Evolutionary conservation across 1,284 basidiomycete species (phyloP).

Genomic region (Irpex lacteus): DNA sequence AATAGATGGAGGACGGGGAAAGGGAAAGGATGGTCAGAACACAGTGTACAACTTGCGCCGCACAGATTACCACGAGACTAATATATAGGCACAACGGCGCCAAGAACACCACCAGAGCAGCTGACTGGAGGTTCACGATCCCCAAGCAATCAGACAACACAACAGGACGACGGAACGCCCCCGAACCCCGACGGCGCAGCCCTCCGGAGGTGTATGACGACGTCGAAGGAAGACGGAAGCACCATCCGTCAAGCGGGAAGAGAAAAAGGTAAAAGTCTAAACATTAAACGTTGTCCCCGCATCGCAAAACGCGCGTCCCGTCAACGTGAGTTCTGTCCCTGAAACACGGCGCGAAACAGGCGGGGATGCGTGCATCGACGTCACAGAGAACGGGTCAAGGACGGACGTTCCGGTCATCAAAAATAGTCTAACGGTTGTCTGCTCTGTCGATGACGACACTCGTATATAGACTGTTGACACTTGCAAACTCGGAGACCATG

Average conservation of each 20-base stretch:
- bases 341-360: not conserved
- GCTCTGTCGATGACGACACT: constrained; percentile 1
- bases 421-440: not conserved
- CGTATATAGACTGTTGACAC: not conserved
- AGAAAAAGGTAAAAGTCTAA: constrained; percentile 1
- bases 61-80: too few species aligned
- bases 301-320: too few species aligned
- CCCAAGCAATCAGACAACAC: not conserved
- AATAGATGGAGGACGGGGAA: not conserved
- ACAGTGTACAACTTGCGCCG: too few species aligned
- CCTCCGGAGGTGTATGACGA: not conserved
- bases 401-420: not conserved
- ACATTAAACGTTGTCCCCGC: not conserved
- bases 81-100: too few species aligned
- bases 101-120: too few species aligned
- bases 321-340: not conserved
- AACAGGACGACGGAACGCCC: too few species aligned
- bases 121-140: too few species aligned
- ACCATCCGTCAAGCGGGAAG: not conserved
- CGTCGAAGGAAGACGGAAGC: not conserved
- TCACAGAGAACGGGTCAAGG: not conserved
- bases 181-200: too few species aligned
- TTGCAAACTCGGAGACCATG: too few species aligned
- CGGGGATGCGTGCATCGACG: not conserved
- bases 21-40: not conserved